Base-by-base conservation (phyloP, 2,329 filamentous ascomycete species). In the Macrophomina tecta region DNA sequence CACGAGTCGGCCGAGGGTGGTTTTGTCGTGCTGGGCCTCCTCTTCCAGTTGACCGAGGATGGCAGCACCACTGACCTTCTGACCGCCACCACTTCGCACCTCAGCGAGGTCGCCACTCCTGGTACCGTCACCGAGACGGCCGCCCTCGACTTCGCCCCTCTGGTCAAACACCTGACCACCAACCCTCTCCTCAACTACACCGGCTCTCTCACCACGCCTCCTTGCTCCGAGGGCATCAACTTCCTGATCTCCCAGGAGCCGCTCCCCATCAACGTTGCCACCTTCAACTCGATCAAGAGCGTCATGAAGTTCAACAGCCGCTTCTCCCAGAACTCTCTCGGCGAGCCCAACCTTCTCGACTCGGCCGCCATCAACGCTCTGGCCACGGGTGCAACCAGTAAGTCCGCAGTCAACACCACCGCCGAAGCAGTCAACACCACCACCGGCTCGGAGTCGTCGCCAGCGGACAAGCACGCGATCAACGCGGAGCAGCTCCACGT, bases 181-280 rank as follows among this genome's bases (percentile, higher is more conserved):
- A 78, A 77, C 9, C 72, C 75, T 4, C 75, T 85, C 64, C 82
- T 81, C 71, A 80, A 81, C 67, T 90, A 89, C 79, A 74, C 76
- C 12, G 87, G 87, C 23, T 88, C 85, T 18, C 79, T 90, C 55
- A 90, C 87, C 48, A 89, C 87, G 0, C 87, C 88, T 23, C 87
- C 87, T 4, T 89, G 87, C 77, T 80, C 80, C 16, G 86, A 89
- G 75, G 83, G 83, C 32, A 78, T 89, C 28, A 79, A 75, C 9
- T 89, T 86, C 81, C 76, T 86, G 56, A 76, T 88, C 49, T 83
- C 82, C 69, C 77, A 80, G 68, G 70, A 84, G 66, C 81, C 82
- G 45, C 73, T 88, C 3, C 74, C 76, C 42, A 76, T 89, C 69
- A 77, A 81, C 69, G 79, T 85, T 16, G 75, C 75, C 4, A 85